Evolutionary conservation across 192 early-diverging fungal genomes (phyloP), one percentile per base, ranked within the genome.

Genomic region (Cladochytrium replicatum): DNA sequence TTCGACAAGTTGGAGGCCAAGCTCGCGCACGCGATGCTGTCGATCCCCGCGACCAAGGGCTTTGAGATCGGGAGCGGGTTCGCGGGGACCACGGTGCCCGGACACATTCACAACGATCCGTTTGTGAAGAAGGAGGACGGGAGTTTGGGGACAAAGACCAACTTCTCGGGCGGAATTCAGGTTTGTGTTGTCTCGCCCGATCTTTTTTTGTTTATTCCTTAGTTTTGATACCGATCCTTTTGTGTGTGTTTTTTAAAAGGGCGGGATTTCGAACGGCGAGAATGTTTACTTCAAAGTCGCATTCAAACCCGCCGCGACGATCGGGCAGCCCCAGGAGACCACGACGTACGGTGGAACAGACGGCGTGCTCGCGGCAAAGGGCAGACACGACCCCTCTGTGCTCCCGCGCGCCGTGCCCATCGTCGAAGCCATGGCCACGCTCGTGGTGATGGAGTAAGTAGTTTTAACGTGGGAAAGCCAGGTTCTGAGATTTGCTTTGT

Each of bases 1-100:
- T 99, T 99, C 56, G 95, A 99, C 63, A 99, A 99, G 63, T 70
- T 97, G 25, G 93, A 99, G 69, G 93, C 95, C 9, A 66, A 81
- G 51, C 67, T 99, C 43, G 95, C 95, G 4, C 93, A 99, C 57
- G 95, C 93, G 5, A 99, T 99, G 95, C 66, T 99, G 48, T 94
- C 91, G 19, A 93, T 99, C 48, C 95, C 95, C 4, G 93, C 95
- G 2, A 99, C 95, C 17, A 99, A 99, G 64, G 87, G 88, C 15
- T 99, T 99, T 61, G 95, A 99, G 63, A 85, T 97, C 42, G 95
- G 95, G 0, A 86, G 83, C 34, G 95, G 95, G 17, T 87, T 94
- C 57, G 71, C 72, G 17, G 95, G 91, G 22, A 94, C 95, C 1
- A 72, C 68, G 19, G 81, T 97, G 46, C 75, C 76, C 0, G 95